phyloP scores from a whole-genome alignment of 208 protist genomes.

The Zelonia costaricensis region DNA sequence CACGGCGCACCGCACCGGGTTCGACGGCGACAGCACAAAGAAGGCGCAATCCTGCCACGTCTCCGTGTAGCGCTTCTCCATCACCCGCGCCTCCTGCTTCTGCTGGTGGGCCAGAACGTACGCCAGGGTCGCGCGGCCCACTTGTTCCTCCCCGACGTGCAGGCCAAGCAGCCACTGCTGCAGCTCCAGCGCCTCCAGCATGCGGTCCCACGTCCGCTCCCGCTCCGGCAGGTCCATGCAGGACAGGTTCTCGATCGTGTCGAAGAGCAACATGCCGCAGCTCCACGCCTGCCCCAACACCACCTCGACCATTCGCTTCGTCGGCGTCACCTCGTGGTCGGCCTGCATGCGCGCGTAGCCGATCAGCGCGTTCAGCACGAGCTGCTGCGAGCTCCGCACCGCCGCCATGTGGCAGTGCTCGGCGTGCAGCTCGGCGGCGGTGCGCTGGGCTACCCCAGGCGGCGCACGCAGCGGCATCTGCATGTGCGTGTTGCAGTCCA shows the following conservation, averaged over 20 bases:
- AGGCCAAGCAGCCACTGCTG: slow-evolving; percentile 88
- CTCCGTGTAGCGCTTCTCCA: slow-evolving; percentile 38
- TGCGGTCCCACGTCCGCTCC: slow-evolving; percentile 75
- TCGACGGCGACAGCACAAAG: slow-evolving; percentile 59
- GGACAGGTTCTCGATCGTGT: slow-evolving; percentile 84
- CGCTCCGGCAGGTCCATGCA: slow-evolving; percentile 62
- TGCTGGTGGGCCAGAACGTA: slow-evolving; percentile 84
- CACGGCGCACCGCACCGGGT: slow-evolving; percentile 50
- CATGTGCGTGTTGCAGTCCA: slow-evolving; percentile 87
- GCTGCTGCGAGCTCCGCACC: slow-evolving; percentile 78
- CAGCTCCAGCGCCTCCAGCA: slow-evolving; percentile 75
- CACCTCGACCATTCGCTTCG: slow-evolving; percentile 71
- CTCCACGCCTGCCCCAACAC: slow-evolving; percentile 89
- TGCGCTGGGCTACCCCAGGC: slow-evolving; percentile 65
- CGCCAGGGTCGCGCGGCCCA: slow-evolving; percentile 85
- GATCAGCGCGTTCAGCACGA: slow-evolving; percentile 79
- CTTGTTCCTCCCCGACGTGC: slow-evolving; percentile 91
- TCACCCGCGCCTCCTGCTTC: slow-evolving; percentile 46
- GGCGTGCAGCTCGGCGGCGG: slow-evolving; percentile 73
- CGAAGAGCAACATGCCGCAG: slow-evolving; percentile 89
- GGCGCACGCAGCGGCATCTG: slow-evolving; percentile 81
- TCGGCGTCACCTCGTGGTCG: slow-evolving; percentile 61
- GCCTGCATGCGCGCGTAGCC: slow-evolving; percentile 79
- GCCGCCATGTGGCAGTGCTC: slow-evolving; percentile 91
- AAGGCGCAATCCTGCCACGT: slow-evolving; percentile 77